phyloP scores from a whole-genome alignment of 2,329 filamentous ascomycete species.

The Botryotinia convoluta region DNA sequence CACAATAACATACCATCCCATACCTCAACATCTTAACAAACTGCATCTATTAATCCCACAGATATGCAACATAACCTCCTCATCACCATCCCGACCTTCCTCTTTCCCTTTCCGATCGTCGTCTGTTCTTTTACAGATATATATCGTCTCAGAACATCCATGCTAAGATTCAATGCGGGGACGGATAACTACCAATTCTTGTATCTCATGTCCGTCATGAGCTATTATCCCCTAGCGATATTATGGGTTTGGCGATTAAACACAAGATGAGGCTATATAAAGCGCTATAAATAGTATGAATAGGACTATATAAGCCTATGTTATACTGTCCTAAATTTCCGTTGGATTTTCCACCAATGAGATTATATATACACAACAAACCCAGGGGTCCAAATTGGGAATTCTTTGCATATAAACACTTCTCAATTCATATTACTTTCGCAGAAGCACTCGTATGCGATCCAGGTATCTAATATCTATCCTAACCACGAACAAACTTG shows the following conservation, averaged over 20 bases:
- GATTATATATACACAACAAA: background rate
- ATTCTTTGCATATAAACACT: background rate
- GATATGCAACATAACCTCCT: background rate
- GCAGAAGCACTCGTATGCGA: background rate
- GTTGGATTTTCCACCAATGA: background rate
- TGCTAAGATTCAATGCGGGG: background rate
- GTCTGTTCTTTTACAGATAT: background rate
- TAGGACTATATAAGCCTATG: background rate
- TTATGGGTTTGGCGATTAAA: background rate
- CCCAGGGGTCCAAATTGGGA: background rate
- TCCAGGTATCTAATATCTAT: constrained; percentile 1
- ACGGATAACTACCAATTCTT: background rate
- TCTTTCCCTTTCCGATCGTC: background rate
- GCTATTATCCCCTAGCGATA: background rate
- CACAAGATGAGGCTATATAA: background rate
- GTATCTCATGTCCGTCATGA: background rate
- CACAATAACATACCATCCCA: background rate
- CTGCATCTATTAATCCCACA: background rate
- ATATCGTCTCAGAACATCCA: background rate
- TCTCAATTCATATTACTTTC: background rate
- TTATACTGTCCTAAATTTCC: background rate
- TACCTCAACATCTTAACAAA: background rate
- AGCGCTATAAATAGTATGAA: background rate
- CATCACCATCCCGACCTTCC: background rate
- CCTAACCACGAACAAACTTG: background rate